phyloP scores from a whole-genome alignment of 2,329 filamentous ascomycete genomes.

The Aspergillus ruber region DNA sequence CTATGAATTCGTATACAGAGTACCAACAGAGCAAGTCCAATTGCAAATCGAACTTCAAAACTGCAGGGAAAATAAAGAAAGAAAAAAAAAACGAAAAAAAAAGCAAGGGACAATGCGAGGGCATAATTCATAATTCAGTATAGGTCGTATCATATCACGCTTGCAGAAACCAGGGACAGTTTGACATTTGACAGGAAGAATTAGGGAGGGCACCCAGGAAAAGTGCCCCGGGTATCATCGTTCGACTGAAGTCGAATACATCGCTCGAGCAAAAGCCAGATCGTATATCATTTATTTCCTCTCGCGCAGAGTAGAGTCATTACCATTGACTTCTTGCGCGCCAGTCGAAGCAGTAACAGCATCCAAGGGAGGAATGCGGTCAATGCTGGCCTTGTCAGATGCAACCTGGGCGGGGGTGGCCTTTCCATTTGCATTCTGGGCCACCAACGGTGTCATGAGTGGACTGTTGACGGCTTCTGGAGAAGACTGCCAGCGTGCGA shows the following conservation, averaged over 20 bases:
- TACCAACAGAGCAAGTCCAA: too few species aligned
- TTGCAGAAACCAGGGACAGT: too few species aligned
- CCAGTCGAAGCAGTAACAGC: constrained; percentile 22
- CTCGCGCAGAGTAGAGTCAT: constrained; percentile 15
- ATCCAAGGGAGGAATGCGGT: constrained; percentile 33
- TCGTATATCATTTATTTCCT: constrained; percentile 13
- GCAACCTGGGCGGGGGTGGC: constrained; percentile 11
- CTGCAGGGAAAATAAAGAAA: too few species aligned
- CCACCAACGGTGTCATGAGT: constrained; percentile 17
- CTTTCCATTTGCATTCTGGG: constrained; percentile 15
- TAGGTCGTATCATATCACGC: too few species aligned
- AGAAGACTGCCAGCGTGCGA: constrained; percentile 71
- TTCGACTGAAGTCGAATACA: constrained; percentile 5
- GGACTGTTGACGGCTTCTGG: constrained; percentile 29
- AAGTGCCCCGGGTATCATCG: neutral
- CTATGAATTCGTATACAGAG: too few species aligned
- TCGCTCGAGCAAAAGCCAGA: neutral
- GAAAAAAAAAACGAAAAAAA: too few species aligned
- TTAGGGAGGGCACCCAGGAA: too few species aligned
- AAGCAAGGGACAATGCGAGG: too few species aligned
- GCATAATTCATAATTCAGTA: too few species aligned
- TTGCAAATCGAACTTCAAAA: too few species aligned
- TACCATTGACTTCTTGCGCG: constrained; percentile 8
- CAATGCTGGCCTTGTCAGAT: constrained; percentile 22
- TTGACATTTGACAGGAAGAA: too few species aligned